Evolutionary conservation across 2,329 filamentous ascomycete species (phyloP).

Genomic region (Fusarium domesticum): DNA sequence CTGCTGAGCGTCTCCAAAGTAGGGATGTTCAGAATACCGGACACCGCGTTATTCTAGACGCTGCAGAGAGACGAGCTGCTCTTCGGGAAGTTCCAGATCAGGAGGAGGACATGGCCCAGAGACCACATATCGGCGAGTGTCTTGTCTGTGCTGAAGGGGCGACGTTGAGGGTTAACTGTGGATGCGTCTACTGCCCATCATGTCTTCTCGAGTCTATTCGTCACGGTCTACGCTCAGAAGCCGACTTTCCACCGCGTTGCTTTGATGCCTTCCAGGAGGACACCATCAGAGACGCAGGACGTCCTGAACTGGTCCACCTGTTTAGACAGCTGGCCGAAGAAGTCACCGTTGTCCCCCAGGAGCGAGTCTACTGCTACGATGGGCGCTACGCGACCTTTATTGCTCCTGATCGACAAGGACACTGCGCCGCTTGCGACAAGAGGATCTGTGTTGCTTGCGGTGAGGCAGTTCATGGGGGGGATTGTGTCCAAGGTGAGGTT

Average conservation of each 20-base stretch:
- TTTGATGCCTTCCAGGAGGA: constrained; percentile 17
- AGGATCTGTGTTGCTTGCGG: constrained; percentile 16
- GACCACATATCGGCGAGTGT: constrained; percentile 8
- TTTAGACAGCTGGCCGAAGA: constrained; percentile 22
- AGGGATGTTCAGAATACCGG: constrained; percentile 12
- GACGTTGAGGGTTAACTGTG: constrained; percentile 10
- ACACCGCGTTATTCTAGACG: constrained; percentile 13
- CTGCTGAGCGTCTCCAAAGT: constrained; percentile 11
- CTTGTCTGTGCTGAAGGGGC: constrained; percentile 14
- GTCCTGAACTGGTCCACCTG: constrained; percentile 19
- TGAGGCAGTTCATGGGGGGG: constrained; percentile 7
- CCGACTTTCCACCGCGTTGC: constrained; percentile 25
- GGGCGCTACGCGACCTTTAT: constrained; percentile 22
- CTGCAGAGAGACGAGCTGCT: constrained; percentile 8
- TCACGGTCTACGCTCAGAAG: constrained; percentile 15
- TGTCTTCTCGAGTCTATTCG: constrained; percentile 22
- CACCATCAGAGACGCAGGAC: constrained; percentile 6
- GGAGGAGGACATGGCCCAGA: not conserved
- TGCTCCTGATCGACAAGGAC: constrained; percentile 3
- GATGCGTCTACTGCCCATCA: constrained; percentile 19
- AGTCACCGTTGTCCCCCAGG: not conserved
- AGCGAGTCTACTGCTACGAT: constrained; percentile 24
- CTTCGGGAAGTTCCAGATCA: constrained; percentile 1
- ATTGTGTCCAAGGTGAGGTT: constrained; percentile 8
- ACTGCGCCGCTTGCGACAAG: constrained; percentile 10